Evolutionary conservation across 1,139 yeast genomes (phyloP), one percentile per base, ranked within the genome.

Genomic region (Ogataea hybrid): DNA sequence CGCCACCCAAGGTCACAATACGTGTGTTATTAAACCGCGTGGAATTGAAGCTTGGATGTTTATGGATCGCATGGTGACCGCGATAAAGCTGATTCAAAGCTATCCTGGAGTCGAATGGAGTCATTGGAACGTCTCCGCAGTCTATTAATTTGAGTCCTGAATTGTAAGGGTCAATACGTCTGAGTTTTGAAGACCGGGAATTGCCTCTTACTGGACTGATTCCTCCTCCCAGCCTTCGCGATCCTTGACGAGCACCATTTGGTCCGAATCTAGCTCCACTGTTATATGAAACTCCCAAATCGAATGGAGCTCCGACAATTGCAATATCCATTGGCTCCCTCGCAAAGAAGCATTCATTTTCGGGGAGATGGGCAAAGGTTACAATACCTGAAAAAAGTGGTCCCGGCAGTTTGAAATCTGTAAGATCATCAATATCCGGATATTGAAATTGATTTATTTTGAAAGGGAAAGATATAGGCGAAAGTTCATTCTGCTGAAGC

Each of bases 101-200:
- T 22, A 75, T 60, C 31, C 80, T 53, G 52, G 75, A 73, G 49
- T 76, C 81, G 49, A 75, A 75, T 12, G 81, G 80, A 1, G 73
- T 70, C 73, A 75, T 69, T 17, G 79, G 74, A 9, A 75, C 73
- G 54, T 76, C 81, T 6, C 81, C 81, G 57, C 81, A 76, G 51
- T 76, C 81, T 4, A 75, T 65, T 15, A 75, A 66, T 3, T 71
- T 67, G 16, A 58, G 45, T n/a, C 57, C 57, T 8, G 58, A 46
- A 25, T 47, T 39, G 41, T 58, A 61, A 6, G 63, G 59, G 32
- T 60, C 52, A 25, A 58, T 29, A 4, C 45, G 43, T 15, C 62
- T 52, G 28, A 64, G 45, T 35, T 55, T 56, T 1, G 65, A 56
- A 10, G 54, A 54, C 15, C 58, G 51, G 1, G 46, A 31, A 25